phyloP scores from a whole-genome alignment of 352 stramenopile genomes.

The Phytophthora europaea region DNA sequence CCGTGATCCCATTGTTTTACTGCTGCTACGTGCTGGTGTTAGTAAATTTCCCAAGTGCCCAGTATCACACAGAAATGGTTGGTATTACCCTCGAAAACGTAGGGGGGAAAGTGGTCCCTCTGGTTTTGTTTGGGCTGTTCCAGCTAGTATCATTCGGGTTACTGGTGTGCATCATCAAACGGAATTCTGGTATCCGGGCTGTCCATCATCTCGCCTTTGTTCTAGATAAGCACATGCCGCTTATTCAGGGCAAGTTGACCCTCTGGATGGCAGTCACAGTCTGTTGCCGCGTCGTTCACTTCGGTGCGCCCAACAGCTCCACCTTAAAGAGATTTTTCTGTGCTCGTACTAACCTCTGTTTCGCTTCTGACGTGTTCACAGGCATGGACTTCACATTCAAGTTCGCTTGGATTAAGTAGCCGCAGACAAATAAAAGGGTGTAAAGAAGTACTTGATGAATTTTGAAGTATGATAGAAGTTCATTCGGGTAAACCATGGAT shows the following conservation, averaged over 20 bases:
- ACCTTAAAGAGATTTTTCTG: not conserved
- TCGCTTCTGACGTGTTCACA: not conserved
- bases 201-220: conserved; percentile 42
- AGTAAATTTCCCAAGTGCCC: conserved; percentile 26
- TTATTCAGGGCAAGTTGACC: conserved; percentile 36
- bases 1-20: conserved; percentile 41
- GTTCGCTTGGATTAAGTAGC: not conserved
- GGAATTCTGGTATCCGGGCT: conserved; percentile 10
- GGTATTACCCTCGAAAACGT: conserved; percentile 3
- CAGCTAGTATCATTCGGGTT: conserved; percentile 29
- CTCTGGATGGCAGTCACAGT: conserved; percentile 34
- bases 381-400: conserved; percentile 2
- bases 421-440: not conserved
- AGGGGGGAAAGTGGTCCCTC: not conserved
- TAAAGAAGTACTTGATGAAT: not conserved
- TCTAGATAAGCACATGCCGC: conserved; percentile 28
- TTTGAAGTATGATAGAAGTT: too few relatives aligned
- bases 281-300: conserved; percentile 9
- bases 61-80: conserved; percentile 12
- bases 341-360: not conserved
- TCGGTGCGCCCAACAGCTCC: not conserved
- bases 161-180: conserved; percentile 21
- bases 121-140: conserved; percentile 23
- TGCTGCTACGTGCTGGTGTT: conserved; percentile 16
- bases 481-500: too few relatives aligned